Evolutionary conservation across 768 basidiomycete genomes (phyloP).

Genomic region (Pulveroboletus sp.): DNA sequence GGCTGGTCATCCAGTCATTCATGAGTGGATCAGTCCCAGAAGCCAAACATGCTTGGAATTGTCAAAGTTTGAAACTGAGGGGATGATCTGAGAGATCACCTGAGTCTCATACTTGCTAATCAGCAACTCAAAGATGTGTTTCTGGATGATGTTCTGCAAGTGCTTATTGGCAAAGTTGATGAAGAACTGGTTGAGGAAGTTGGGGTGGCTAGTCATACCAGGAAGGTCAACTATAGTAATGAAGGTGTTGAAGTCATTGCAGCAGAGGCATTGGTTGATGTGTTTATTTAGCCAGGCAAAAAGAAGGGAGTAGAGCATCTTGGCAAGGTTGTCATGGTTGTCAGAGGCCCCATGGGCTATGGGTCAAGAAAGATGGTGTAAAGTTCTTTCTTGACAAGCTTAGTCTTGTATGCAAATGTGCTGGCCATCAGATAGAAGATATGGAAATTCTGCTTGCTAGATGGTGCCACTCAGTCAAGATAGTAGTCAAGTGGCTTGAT

Average conservation of each 20-base stretch:
- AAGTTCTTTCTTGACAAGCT: conserved; percentile 85
- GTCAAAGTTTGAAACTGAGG: conserved; percentile 77
- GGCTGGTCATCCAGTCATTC: conserved; percentile 96
- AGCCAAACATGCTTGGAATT: conserved; percentile 87
- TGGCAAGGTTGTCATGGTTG: conserved; percentile 92
- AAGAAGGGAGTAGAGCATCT: conserved; percentile 83
- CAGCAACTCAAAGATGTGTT: conserved; percentile 75
- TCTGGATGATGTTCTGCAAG: conserved; percentile 76
- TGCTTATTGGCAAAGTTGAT: conserved; percentile 95
- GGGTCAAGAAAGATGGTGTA: conserved; percentile 93
- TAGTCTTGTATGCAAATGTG: no score
- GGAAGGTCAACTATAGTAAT: conserved; percentile 92
- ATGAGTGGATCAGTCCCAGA: conserved; percentile 90
- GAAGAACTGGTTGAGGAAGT: conserved; percentile 93
- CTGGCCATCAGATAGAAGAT: conserved; percentile 94
- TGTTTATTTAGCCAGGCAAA: conserved; percentile 96
- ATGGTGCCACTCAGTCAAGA: not conserved
- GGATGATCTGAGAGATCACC: conserved; percentile 66
- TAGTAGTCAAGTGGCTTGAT: not conserved
- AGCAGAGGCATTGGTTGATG: conserved; percentile 93
- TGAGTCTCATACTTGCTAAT: conserved; percentile 77
- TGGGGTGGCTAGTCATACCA: conserved; percentile 57
- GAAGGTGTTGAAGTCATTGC: conserved; percentile 86
- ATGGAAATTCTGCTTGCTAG: conserved; percentile 39
- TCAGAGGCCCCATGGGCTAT: conserved; percentile 90